Evolutionary conservation across 1,284 basidiomycete species (phyloP), one percentile per base, ranked within the genome.

Genomic region (Moesziomyces sp.): DNA sequence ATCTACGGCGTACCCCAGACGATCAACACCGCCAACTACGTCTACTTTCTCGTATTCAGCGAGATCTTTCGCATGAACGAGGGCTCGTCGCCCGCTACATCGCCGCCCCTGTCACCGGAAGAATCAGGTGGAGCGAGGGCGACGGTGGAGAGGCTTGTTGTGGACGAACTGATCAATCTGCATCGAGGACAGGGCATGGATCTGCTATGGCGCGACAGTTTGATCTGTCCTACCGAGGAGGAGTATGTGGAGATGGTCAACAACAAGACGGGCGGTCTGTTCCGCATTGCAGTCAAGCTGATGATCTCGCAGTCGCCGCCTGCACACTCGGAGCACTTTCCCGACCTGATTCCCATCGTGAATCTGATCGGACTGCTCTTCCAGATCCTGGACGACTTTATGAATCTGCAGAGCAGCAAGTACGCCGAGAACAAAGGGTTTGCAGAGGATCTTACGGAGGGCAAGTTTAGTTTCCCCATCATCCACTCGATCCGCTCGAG

Each of bases 191-290:
- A 99, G 84, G 97, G 97, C 0, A 88, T 97, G 45, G 97, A 99
- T 79, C 88, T 99, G 6, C 89, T 95, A 48, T 99, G 95, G 94
- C 87, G 96, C 56, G 97, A 99, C 82, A 92, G 90, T 11, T 85
- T 98, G 23, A 90, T 89, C 54, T 98, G 96, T 84, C 96, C 97
- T 1, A 93, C 92, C 0, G 96, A 99, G 85, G 91, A 93, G 60
- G 93, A 98, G 79, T 99, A 99, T 76, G 88, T 99, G 47, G 87
- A 89, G 26, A 99, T 99, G 96, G 95, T 98, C 40, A 93, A 95
- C 84, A 93, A 97, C 96, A 96, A 99, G 85, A 99, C 96, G 0
- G 96, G 97, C 0, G 95, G 96, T 1, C 87, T 99, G 13, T 91
- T 99, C 77, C 87, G 96, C 14, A 90, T 99, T 52, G 94, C 93